Conservation (phyloP, 345 rosid genomes). For the Punica granatum region DNA sequence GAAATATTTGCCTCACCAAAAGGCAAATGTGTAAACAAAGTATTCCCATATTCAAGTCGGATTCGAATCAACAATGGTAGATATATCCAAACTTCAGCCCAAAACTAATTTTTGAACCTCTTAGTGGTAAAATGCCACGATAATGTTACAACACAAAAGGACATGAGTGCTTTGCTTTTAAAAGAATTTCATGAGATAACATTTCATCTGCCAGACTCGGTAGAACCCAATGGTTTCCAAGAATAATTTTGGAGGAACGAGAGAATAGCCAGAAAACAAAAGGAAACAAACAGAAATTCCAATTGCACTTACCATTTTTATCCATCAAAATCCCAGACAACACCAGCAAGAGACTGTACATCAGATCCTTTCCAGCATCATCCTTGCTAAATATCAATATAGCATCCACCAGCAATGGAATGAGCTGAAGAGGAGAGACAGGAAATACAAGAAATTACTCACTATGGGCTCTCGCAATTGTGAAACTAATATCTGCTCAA, state of each 20-base stretch:
- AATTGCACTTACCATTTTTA: constrained; percentile 36
- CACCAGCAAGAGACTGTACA: constrained; percentile 62
- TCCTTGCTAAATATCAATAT: constrained; percentile 43
- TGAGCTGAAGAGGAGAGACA: constrained; percentile 40
- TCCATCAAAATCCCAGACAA: constrained; percentile 74
- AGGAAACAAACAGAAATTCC: background rate
- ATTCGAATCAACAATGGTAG: background rate
- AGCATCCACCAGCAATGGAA: constrained; percentile 59
- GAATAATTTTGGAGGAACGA: background rate
- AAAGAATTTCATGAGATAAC: background rate
- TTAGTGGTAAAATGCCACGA: background rate
- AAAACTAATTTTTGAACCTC: background rate
- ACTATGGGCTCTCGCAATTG: background rate
- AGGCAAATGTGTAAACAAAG: background rate
- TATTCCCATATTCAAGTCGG: background rate
- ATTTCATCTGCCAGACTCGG: background rate
- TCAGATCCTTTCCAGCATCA: constrained; percentile 39
- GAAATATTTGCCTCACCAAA: background rate
- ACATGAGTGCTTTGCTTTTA: too few relatives aligned
- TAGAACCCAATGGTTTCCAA: background rate
- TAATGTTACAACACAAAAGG: background rate
- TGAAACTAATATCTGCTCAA: background rate
- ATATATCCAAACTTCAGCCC: background rate
- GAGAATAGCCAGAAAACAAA: background rate
- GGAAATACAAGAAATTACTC: background rate